These are phyloP conservation scores for Scheffersomyces coipomensis DNA, from an alignment of 805 yeast species.

Conservation along the genomic window DNA sequence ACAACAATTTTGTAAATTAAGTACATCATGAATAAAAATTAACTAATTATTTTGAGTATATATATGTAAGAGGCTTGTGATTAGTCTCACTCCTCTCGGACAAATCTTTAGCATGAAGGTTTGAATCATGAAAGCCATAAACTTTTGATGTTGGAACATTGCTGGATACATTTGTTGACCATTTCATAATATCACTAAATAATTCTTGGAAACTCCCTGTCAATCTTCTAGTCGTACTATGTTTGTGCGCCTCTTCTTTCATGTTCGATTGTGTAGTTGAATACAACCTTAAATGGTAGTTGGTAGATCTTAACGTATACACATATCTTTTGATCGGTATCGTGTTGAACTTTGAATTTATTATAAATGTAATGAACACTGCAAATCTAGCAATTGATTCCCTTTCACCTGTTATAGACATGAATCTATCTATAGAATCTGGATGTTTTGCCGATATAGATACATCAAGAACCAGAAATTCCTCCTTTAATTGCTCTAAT, in stretches of 20 bases:
- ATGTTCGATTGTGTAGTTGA: no score
- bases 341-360: constrained; percentile 24
- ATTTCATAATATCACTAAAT: no score
- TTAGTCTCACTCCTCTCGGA: not conserved
- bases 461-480: constrained; percentile 20
- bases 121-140: not conserved
- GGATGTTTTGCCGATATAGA: constrained; percentile 17
- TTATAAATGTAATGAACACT: constrained; percentile 23
- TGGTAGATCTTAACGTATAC: no score
- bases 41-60: not conserved
- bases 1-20: not conserved
- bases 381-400: constrained; percentile 20
- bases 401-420: constrained; percentile 27
- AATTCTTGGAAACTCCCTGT: no score
- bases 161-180: no score
- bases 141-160: not conserved
- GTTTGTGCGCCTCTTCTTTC: no score
- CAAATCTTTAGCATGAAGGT: not conserved
- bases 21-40: not conserved
- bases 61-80: not conserved
- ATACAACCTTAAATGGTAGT: no score
- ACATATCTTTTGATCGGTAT: no score
- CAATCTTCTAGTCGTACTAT: no score
- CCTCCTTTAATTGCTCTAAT: constrained; percentile 13
- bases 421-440: constrained; percentile 28